These are phyloP conservation scores for Lichtheimia ramosa DNA, from an alignment of 371 early-diverging fungal genomes.

Conservation along the genomic window DNA sequence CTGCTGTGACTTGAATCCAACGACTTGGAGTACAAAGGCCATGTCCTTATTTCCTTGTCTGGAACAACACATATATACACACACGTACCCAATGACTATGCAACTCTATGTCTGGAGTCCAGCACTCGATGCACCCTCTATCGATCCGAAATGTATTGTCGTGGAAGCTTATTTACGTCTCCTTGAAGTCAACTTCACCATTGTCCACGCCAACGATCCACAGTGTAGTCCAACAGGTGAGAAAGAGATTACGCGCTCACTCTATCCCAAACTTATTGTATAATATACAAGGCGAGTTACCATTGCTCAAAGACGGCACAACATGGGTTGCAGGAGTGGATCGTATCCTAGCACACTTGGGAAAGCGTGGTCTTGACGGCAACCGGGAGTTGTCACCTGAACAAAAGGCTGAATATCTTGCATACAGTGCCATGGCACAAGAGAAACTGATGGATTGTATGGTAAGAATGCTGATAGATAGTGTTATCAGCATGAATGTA, in stretches of 20 bases:
- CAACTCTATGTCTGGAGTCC: constrained; percentile 63
- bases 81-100: constrained; percentile 6
- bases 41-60: too few species aligned
- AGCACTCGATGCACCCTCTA: constrained; percentile 57
- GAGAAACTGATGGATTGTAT: constrained; percentile 57
- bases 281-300: constrained; percentile 53
- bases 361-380: constrained; percentile 47
- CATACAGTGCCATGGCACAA: constrained; percentile 49
- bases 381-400: constrained; percentile 45
- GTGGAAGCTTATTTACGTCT: constrained; percentile 55
- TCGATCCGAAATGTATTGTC: constrained; percentile 61
- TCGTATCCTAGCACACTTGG: constrained; percentile 53
- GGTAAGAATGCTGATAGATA: constrained; percentile 29
- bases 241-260: background rate
- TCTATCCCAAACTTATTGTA: background rate
- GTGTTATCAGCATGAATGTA: background rate
- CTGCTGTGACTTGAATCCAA: too few species aligned
- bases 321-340: constrained; percentile 62
- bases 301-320: constrained; percentile 56
- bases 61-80: too few species aligned
- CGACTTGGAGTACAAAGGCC: too few species aligned
- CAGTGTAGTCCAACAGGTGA: constrained; percentile 59
- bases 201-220: constrained; percentile 57
- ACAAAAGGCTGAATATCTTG: constrained; percentile 53
- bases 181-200: constrained; percentile 43